phyloP scores from a whole-genome alignment of 495 filamentous ascomycete genomes.

The Penicillium lividum region DNA sequence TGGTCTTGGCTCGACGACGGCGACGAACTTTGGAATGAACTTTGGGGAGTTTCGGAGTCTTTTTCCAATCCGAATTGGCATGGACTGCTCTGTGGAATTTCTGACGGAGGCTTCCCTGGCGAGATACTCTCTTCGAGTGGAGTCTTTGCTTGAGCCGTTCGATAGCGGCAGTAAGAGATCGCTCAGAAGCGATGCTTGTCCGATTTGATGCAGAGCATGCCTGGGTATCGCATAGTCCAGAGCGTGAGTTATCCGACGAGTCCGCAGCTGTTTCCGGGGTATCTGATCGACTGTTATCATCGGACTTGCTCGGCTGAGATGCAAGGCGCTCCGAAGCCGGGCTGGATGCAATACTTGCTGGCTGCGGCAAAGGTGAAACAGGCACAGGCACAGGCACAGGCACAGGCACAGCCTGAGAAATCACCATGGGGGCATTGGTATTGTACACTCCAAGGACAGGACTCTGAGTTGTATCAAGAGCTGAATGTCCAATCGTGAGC shows the following conservation, averaged over 20 bases:
- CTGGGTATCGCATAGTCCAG: too few species aligned
- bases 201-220: not conserved
- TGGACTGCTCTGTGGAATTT: not conserved
- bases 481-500: conserved; percentile 14
- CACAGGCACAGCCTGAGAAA: not conserved
- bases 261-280: conserved; percentile 1
- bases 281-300: not conserved
- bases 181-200: conserved; percentile 4
- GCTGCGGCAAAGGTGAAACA: not conserved
- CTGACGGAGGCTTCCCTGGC: not conserved
- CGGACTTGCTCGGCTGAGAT: not conserved
- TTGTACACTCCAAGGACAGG: conserved; percentile 29
- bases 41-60: not conserved
- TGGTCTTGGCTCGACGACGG: conserved; percentile 10
- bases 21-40: not conserved
- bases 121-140: not conserved
- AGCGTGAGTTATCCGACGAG: not conserved
- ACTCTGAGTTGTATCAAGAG: conserved; percentile 17
- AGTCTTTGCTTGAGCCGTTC: not conserved
- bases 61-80: not conserved
- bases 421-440: conserved; percentile 3
- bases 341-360: not conserved
- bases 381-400: not conserved
- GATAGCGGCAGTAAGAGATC: not conserved
- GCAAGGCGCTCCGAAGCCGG: not conserved